Evolutionary conservation across 208 protist species (phyloP).

Genomic region (Acanthamoeba lenticulata): DNA sequence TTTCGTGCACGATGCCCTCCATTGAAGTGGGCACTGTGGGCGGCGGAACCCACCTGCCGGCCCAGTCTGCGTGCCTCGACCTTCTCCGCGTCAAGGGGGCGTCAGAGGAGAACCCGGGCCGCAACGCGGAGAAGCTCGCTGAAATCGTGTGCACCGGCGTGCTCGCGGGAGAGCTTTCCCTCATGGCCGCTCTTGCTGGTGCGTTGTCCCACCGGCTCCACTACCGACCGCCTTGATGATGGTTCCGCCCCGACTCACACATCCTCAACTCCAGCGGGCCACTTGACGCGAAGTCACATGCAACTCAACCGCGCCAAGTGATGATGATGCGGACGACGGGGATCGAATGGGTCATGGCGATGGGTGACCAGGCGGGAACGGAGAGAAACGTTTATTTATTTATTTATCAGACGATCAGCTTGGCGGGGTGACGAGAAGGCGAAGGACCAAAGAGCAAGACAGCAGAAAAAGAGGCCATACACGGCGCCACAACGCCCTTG

Average conservation of each 20-base stretch:
- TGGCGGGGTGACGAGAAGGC: background rate
- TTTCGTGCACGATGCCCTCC: slow-evolving; percentile 97
- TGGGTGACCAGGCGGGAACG: too few species aligned
- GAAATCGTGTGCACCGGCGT: slow-evolving; percentile 92
- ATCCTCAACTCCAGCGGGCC: background rate
- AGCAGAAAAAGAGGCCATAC: background rate
- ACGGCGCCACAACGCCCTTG: background rate
- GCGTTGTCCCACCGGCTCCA: slow-evolving; percentile 47
- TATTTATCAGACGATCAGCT: too few species aligned
- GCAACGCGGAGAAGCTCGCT: slow-evolving; percentile 93
- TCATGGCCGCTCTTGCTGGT: slow-evolving; percentile 89
- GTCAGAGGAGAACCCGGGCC: slow-evolving; percentile 87
- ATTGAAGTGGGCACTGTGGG: slow-evolving; percentile 99
- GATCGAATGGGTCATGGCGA: too few species aligned
- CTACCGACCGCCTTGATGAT: background rate
- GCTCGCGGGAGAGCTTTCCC: slow-evolving; percentile 97
- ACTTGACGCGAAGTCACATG: slow-evolving; percentile 66
- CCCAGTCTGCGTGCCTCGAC: slow-evolving; percentile 94
- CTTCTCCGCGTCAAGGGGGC: slow-evolving; percentile 90
- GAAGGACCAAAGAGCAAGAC: background rate
- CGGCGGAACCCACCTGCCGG: slow-evolving; percentile 95
- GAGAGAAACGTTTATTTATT: too few species aligned
- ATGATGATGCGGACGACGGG: background rate
- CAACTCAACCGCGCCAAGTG: slow-evolving; percentile 14
- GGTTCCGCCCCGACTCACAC: background rate